These are phyloP conservation scores for Saccharomycopsis fibuligera DNA, from an alignment of 805 yeast genomes.

Conservation along the genomic window DNA sequence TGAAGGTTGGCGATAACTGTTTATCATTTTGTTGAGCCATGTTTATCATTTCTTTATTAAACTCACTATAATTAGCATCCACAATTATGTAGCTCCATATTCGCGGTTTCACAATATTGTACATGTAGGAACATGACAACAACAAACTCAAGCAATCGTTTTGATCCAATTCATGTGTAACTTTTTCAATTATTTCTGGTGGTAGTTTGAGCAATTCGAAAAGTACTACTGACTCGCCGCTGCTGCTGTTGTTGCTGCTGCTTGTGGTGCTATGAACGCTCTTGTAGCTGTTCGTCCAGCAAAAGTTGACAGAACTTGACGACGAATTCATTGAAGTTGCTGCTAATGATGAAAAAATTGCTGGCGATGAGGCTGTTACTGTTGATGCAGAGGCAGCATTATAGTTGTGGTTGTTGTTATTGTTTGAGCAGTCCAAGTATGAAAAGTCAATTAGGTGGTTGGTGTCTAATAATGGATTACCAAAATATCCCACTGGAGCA, in stretches of 20 bases:
- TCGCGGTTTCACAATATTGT: slow-evolving; percentile 1
- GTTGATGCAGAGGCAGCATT: not conserved
- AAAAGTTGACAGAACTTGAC: too few relatives aligned
- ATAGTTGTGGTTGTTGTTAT: not conserved
- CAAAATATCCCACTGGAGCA: slow-evolving; percentile 16
- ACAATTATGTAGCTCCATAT: slow-evolving; percentile 11
- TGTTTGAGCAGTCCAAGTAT: not conserved
- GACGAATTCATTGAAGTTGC: not conserved
- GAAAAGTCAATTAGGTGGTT: slow-evolving; percentile 4
- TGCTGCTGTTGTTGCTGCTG: too few relatives aligned
- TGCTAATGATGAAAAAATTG: not conserved
- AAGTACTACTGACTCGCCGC: too few relatives aligned
- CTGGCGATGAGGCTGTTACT: not conserved
- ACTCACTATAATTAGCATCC: slow-evolving; percentile 13
- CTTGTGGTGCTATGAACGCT: not conserved
- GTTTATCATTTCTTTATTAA: slow-evolving; percentile 4
- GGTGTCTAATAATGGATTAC: slow-evolving; percentile 8
- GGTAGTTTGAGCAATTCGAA: slow-evolving; percentile 13
- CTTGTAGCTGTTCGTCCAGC: not conserved
- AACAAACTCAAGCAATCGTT: slow-evolving; percentile 9
- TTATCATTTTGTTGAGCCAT: not conserved
- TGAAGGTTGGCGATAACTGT: slow-evolving; percentile 7
- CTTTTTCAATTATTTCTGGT: slow-evolving; percentile 2
- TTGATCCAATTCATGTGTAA: slow-evolving; percentile 7
- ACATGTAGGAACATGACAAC: slow-evolving; percentile 4